phyloP scores from a whole-genome alignment of 2,329 filamentous ascomycete species.

The Cladosporium sp. region DNA sequence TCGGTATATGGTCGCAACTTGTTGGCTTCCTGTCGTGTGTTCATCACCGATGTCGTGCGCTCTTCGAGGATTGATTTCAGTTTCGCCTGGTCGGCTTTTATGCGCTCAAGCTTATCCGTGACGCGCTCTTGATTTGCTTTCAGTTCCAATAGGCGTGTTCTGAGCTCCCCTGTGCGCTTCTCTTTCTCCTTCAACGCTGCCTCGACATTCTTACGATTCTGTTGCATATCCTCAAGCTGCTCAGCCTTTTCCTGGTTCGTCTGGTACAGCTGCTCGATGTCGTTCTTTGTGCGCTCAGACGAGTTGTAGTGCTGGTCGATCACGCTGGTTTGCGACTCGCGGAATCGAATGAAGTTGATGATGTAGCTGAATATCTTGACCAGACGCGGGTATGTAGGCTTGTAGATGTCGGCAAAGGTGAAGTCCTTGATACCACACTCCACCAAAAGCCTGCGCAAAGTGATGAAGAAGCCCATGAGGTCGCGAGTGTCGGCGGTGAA shows the following conservation, averaged over 20 bases:
- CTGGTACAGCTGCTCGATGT: conserved; percentile 78
- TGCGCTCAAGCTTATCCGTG: conserved; percentile 74
- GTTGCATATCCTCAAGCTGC: conserved; percentile 73
- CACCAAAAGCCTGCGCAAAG: conserved; percentile 70
- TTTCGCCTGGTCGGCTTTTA: conserved; percentile 73
- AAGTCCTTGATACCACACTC: conserved; percentile 93
- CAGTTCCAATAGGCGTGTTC: conserved; percentile 74
- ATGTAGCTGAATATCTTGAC: conserved; percentile 96
- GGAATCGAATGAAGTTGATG: conserved; percentile 98
- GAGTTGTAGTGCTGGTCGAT: conserved; percentile 95
- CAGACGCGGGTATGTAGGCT: conserved; percentile 82
- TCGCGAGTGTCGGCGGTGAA: conserved; percentile 84
- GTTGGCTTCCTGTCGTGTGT: conserved; percentile 75
- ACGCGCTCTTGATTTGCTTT: conserved; percentile 79
- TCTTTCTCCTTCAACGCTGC: conserved; percentile 78
- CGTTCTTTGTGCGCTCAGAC: conserved; percentile 75
- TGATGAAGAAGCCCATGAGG: conserved; percentile 92
- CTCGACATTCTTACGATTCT: conserved; percentile 76
- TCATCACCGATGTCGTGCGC: conserved; percentile 65
- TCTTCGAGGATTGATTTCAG: conserved; percentile 69
- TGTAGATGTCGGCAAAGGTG: conserved; percentile 85
- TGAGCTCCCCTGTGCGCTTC: conserved; percentile 79
- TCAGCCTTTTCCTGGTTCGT: conserved; percentile 85
- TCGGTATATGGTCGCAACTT: conserved; percentile 90
- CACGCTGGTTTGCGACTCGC: conserved; percentile 81